Evolutionary conservation across 2,329 filamentous ascomycete genomes (phyloP), one percentile per base, ranked within the genome.

Genomic region (Ophiostoma sp.): DNA sequence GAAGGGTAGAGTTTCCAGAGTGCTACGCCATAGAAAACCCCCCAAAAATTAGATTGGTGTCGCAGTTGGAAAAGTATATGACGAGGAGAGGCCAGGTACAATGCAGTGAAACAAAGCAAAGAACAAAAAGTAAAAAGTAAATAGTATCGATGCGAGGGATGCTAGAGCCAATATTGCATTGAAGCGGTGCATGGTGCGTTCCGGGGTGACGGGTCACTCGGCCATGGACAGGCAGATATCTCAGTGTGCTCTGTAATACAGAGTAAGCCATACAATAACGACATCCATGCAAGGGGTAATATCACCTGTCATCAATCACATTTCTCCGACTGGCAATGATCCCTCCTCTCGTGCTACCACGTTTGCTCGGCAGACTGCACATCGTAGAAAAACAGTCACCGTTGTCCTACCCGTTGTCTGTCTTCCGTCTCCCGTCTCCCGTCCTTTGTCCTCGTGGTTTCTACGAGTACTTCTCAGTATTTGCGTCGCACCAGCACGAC

Each of bases 311-410:
- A 52, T 23, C 48, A 23, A 52, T 23, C 48, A 23, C 48, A 52
- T 52, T 52, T n/a, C 48, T n/a, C 48, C 48, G 48, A 57, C 52
- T 27, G 52, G 52, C 52, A 57, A 57, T 57, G 23, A 27, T 57
- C n/a, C 52, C 52, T 57, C 52, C 52, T 57, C 52, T 57, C n/a
- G 10, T 57, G 11, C 52, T 57, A 57, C 52, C n/a, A 57, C 52
- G 10, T 57, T n/a, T 27, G 11, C 52, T 31, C 52, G 52, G 52
- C 52, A 57, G 52, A 57, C 52, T n/a, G 52, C 52, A 57, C 52
- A 57, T 57, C 23, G 52, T 57, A 27, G 52, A 23, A 57, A 57
- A 57, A 57, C 52, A 57, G 27, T 57, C 52, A 57, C 52, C 11
- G 52, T 57, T 57, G 23, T 48, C 44, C 44, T 48, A 48, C 23